Evolutionary conservation across 2,329 filamentous ascomycete genomes (phyloP).

Genomic region (Escovopsis sp.): DNA sequence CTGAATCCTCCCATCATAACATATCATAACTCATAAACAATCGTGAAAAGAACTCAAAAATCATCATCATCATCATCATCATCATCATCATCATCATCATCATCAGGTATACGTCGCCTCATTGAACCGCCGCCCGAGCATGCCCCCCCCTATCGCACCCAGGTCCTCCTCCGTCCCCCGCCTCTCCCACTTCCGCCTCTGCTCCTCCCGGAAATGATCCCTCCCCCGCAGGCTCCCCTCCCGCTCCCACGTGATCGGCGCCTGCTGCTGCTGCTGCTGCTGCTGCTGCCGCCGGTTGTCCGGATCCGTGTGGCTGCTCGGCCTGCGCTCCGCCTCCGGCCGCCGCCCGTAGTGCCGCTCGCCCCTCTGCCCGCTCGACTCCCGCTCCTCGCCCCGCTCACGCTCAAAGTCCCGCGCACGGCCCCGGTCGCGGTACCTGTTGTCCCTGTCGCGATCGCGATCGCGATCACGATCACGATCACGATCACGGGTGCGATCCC

Average conservation of each 20-base stretch:
- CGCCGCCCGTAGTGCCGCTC: conserved; percentile 21
- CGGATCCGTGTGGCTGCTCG: conserved; percentile 36
- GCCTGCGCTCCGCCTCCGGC: conserved; percentile 27
- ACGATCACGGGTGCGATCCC: conserved; percentile 18
- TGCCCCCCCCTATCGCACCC: conserved; percentile 15
- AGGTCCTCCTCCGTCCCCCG: conserved; percentile 19
- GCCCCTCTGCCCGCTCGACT: conserved; percentile 15
- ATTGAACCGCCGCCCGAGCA: conserved; percentile 24
- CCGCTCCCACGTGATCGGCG: conserved; percentile 21
- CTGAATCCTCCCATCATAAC: conserved; percentile 3
- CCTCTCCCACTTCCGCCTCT: conserved; percentile 22
- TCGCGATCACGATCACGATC: conserved; percentile 17
- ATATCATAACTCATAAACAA: neutral
- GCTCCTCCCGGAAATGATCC: conserved; percentile 18
- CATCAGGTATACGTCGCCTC: conserved; percentile 16
- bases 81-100: too few species aligned
- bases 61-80: too few species aligned
- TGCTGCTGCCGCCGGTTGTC: conserved; percentile 20
- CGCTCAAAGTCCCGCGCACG: conserved; percentile 18
- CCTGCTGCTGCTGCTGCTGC: conserved; percentile 7
- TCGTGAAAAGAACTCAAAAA: too few species aligned
- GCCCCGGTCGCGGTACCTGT: conserved; percentile 17
- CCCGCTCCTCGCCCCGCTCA: conserved; percentile 19
- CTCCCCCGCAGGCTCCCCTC: conserved; percentile 8
- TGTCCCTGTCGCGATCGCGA: conserved; percentile 23